A percentile compares a stretch with the other conserved stretches of the same genome.
Conservation (phyloP, 1,284 basidiomycete species). For the Vanrija humicola region DNA sequence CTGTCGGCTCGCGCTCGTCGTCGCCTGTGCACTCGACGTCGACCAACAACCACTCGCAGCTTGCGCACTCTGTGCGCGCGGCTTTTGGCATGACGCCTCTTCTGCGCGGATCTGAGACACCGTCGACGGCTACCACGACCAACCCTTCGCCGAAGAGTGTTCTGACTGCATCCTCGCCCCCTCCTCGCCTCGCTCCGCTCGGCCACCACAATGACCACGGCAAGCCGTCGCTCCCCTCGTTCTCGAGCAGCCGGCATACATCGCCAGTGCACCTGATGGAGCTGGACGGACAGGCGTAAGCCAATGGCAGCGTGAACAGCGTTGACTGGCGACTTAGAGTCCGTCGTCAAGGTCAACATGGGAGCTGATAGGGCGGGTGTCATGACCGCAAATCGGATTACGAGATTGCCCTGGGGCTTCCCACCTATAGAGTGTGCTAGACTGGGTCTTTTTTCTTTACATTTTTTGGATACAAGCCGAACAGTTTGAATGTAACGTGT, state of each 20-base stretch:
- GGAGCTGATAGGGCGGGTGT: no score
- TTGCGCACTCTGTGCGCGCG: conserved; percentile 61
- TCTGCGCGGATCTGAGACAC: conserved; percentile 42
- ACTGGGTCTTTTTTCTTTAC: no score
- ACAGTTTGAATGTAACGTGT: no score
- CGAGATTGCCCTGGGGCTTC: not conserved
- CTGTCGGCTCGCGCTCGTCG: conserved; percentile 38
- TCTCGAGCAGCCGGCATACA: conserved; percentile 10
- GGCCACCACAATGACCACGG: conserved; percentile 17
- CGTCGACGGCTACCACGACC: conserved; percentile 11
- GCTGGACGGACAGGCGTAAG: conserved; percentile 19
- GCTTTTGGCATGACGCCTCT: conserved; percentile 90
- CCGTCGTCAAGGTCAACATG: no score
- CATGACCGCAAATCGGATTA: no score
- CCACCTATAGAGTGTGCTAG: not conserved
- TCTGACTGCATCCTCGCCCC: conserved; percentile 23
- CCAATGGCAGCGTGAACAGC: not conserved
- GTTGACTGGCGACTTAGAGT: no score
- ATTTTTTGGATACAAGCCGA: no score
- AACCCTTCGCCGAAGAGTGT: conserved; percentile 27
- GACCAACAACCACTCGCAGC: conserved; percentile 17
- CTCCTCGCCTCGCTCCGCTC: conserved; percentile 34
- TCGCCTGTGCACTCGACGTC: conserved; percentile 33
- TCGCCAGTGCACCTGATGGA: conserved; percentile 24
- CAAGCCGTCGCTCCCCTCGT: conserved; percentile 16